Evolutionary conservation across 106 monocot species (phyloP).

Genomic region (Amphibolis antarctica): DNA sequence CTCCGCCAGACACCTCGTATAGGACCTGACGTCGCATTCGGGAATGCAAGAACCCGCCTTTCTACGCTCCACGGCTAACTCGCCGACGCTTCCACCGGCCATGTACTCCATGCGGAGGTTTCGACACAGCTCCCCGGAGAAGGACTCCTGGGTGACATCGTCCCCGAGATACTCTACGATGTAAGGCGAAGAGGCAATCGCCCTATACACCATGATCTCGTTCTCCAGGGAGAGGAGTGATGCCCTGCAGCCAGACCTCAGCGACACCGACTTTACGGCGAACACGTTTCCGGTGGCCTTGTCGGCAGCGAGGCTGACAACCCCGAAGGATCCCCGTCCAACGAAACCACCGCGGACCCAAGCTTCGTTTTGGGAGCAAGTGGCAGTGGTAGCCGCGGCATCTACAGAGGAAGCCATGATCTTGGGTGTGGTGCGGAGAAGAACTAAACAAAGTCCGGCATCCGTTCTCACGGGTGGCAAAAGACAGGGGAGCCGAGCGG

Average conservation of each 20-base stretch:
- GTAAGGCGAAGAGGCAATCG: not conserved
- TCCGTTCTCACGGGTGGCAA: too few species aligned
- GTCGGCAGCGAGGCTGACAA: slow-evolving; percentile 46
- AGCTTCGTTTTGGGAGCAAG: not conserved
- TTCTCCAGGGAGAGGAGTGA: slow-evolving; percentile 4
- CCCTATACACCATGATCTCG: slow-evolving; percentile 4
- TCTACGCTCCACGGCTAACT: not conserved
- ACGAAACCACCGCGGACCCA: slow-evolving; percentile 40
- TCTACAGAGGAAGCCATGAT: too few species aligned
- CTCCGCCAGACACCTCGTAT: slow-evolving; percentile 19
- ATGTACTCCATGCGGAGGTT: slow-evolving; percentile 27
- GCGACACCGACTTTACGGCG: slow-evolving; percentile 55
- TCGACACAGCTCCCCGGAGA: not conserved
- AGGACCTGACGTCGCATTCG: slow-evolving; percentile 19
- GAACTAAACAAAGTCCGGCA: too few species aligned
- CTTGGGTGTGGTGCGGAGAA: too few species aligned
- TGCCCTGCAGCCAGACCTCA: not conserved
- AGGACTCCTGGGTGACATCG: slow-evolving; percentile 14
- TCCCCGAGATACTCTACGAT: slow-evolving; percentile 28
- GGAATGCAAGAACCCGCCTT: not conserved
- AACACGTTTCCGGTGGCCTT: slow-evolving; percentile 25
- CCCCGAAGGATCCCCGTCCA: slow-evolving; percentile 55
- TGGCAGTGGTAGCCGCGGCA: not conserved
- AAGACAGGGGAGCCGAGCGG: too few species aligned
- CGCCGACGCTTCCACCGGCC: slow-evolving; percentile 10